Evolutionary conservation across 352 stramenopile genomes (phyloP), one percentile per base, ranked within the genome.

Genomic region (Phytopythium cucurbitacearum): DNA sequence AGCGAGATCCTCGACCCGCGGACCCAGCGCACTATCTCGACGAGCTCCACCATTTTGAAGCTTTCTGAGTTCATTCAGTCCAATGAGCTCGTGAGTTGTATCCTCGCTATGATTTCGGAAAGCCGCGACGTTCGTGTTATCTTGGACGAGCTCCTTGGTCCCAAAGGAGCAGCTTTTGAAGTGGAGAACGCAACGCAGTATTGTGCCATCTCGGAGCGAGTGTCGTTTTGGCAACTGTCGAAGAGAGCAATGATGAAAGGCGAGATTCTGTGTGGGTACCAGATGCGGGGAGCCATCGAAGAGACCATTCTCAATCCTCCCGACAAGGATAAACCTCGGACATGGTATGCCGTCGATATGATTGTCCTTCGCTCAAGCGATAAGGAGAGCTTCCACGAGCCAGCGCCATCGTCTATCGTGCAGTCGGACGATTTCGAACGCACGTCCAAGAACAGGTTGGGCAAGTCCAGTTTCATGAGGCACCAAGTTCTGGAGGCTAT

Each of bases 21-120:
- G 3, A 96, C 86, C 32, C 85, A 93, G 56, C 77, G 77, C 9
- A 88, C 89, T 2, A 92, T 95, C 38, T 81, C 80, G 3, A 87
- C 69, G 6, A 91, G 79, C 51, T 59, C 61, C 21, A 87, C 74
- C 0, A 91, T 95, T 16, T 61, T 88, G n/a, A 67, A 69, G 33
- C 69, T 89, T 4, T 92, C 80, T 1, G 83, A 93, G 21, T 96
- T 95, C 53, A 90, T 96, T 45, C 85, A 94, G 66, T 95, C 85
- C 12, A 96, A 95, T 47, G 79, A 95, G 48, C 69, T 95, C 9
- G 72, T 95, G n/a, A 87, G 71, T 32, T 85, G 77, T 9, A 89
- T 93, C 8, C 67, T 96, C 16, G 88, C 88, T 0, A 93, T 95
- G 80, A 91, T 96, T 33, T 81, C 85, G 0, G 88, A 96, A 55